Base-by-base conservation (phyloP, 2,329 filamentous ascomycete species). In the Fusarium heterosporum region DNA sequence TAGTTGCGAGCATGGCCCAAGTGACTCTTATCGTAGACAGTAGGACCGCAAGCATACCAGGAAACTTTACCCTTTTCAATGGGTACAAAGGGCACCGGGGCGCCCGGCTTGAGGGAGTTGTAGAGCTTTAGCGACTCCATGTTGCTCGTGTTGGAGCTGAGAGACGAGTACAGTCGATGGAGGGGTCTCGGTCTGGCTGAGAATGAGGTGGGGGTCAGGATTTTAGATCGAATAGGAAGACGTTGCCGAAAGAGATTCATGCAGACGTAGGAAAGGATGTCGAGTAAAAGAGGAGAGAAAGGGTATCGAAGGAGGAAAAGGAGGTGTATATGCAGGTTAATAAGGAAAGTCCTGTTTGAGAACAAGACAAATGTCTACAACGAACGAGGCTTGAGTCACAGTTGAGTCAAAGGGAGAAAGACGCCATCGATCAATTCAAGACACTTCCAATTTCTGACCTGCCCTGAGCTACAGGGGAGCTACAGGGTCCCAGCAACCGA, bases 1-100 rank as follows among this genome's bases (percentile, higher is more conserved):
- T 97, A 97, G 81, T 97, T 97, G 71, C 93, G 85, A 29, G 92
- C 93, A 78, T 97, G 93, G 29, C 93, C 90, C 43, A 95, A 79
- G 81, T 95, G 92, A 64, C 90, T 87, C 79, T 93, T 90, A 76
- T 94, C 92, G 76, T 94, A 94, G 40, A 91, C 89, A 4, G 93
- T 97, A 58, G 93, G 93, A 17, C 93, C 93, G 81, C 93, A 97
- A 70, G 90, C 91, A 78, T 97, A 97, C 93, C 93, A 97, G 7
- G 88, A 89, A 28, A 96, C 87, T 75, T 90, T 89, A 26, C 88
- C 86, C 10, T 84, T 82, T 74, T 94, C 88, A 46, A 92, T 84
- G 14, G 93, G 92, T 41, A 90, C 81, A 74, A 96, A 96, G 6
- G 89, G 86, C 42, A 90, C 89, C 74, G 94, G 92, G 12, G 84